Percentiles rank a stretch among this genome's conserved stretches.
phyloP scores from a whole-genome alignment of 2,329 filamentous ascomycete genomes.

The Huntiella savannae region DNA sequence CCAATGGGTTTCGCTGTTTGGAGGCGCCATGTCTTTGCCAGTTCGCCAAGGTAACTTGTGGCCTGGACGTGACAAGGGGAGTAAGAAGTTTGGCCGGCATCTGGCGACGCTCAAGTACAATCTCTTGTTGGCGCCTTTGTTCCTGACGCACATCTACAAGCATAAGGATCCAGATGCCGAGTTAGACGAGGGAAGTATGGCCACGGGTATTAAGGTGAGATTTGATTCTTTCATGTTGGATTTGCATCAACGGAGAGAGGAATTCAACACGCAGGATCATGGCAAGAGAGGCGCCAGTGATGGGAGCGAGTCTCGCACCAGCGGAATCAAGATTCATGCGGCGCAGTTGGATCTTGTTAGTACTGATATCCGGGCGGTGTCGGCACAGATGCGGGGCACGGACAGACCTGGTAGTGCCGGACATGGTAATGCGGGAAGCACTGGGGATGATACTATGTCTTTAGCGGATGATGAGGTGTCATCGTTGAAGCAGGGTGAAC shows the following conservation, averaged over 20 bases:
- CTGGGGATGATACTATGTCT: constrained; percentile 1
- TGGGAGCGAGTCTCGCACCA: constrained; percentile 49
- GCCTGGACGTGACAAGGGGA: constrained; percentile 85
- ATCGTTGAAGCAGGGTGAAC: constrained; percentile 6
- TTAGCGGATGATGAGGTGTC: constrained; percentile 4
- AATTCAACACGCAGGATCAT: constrained; percentile 67
- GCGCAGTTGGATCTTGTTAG: constrained; percentile 82
- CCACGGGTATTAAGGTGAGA: constrained; percentile 88
- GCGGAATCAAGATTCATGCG: constrained; percentile 86
- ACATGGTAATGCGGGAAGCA: background rate
- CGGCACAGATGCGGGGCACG: constrained; percentile 70
- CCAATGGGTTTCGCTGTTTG: constrained; percentile 93
- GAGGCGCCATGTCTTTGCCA: constrained; percentile 81
- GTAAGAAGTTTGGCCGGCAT: constrained; percentile 95
- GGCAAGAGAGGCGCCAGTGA: constrained; percentile 40
- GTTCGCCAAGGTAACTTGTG: constrained; percentile 83
- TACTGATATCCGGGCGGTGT: constrained; percentile 82
- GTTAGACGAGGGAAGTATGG: constrained; percentile 56
- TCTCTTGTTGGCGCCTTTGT: constrained; percentile 74
- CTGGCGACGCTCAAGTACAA: constrained; percentile 98
- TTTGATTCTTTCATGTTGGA: constrained; percentile 96
- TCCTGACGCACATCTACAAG: constrained; percentile 94
- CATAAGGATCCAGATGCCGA: constrained; percentile 90
- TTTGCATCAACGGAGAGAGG: constrained; percentile 80
- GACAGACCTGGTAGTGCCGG: constrained; percentile 20